Base-by-base conservation (phyloP, 2,329 filamentous ascomycete species). In the Bimuria novae-zelandiae region DNA sequence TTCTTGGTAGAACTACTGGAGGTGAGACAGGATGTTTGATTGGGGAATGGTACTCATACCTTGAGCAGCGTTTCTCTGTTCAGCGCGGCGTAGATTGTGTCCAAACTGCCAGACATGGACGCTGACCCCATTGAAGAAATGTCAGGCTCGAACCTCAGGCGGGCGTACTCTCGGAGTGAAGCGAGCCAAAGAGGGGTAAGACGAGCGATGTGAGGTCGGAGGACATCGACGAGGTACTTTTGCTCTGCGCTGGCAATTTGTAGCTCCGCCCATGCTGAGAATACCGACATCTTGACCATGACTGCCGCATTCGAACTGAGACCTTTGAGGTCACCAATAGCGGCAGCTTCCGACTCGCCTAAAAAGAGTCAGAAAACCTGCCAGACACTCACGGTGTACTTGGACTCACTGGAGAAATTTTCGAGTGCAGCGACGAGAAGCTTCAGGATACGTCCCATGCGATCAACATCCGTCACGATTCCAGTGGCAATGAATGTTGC, bases 371-470 rank as follows among this genome's bases (percentile, higher is more conserved):
- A 43, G 39, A 42, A 10, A 27, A 42, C 0, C 25, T 42, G 37
- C 68, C 45, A 43, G 39, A 33, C 3, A 8, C 39, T 33, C 30
- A 33, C 3, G 17, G 8, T 7, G 10, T 6, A 16, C 14, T 11
- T 21, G 2, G 4, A 66, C 77, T 63, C 74, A 80, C 83, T 86
- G 2, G 90, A 90, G 67, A 97, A 96, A 73, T 93, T 96, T 66
- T 97, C 93, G 1, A 99, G 81, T 0, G 92, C 92, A 37, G 88
- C 88, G 5, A 97, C 90, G 2, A 99, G 82, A 1, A 96, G 89
- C 76, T 97, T 97, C 51, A 99, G 82, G 48, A 99, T 99, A 51
- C 94, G 88, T 19, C 94, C 94, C 94, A 99, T 99, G n/a, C 94
- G 86, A 62, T 99, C 95, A 7, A 97, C 86, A 73, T 97, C 94